These are phyloP conservation scores for Colletotrichum trifolii DNA, from an alignment of 2,329 filamentous ascomycete species.

Conservation along the genomic window DNA sequence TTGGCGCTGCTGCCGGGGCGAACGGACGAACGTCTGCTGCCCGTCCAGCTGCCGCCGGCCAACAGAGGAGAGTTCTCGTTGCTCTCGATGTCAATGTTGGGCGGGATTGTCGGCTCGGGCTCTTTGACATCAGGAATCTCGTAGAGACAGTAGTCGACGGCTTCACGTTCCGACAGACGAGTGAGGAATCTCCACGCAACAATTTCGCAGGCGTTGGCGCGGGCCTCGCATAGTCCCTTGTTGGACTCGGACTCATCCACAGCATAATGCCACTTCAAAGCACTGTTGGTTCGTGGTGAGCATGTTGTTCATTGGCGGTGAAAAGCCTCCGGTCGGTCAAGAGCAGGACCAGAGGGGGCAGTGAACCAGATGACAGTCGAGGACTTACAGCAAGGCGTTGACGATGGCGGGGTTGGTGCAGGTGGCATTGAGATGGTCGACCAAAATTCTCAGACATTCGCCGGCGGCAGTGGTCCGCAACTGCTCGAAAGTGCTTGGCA, in stretches of 20 bases:
- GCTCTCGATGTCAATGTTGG: constrained; percentile 53
- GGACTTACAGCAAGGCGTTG: constrained; percentile 76
- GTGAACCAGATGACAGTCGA: neutral
- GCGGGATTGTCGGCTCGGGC: constrained; percentile 34
- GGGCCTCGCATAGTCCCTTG: constrained; percentile 70
- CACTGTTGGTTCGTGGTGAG: constrained; percentile 55
- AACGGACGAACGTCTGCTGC: constrained; percentile 36
- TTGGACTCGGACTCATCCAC: constrained; percentile 68
- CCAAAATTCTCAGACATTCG: constrained; percentile 66
- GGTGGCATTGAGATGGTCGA: constrained; percentile 70
- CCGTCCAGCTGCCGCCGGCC: constrained; percentile 43
- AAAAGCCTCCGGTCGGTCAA: too few species aligned
- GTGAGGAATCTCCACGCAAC: constrained; percentile 83
- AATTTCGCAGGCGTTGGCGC: constrained; percentile 81
- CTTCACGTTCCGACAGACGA: constrained; percentile 76
- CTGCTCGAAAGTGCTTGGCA: constrained; percentile 79
- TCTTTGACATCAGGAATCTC: constrained; percentile 68
- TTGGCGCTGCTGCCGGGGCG: constrained; percentile 54
- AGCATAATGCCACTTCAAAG: constrained; percentile 80
- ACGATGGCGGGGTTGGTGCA: constrained; percentile 78
- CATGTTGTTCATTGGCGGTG: too few species aligned
- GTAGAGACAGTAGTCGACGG: constrained; percentile 78
- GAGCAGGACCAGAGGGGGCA: too few species aligned
- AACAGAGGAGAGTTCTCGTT: constrained; percentile 62
- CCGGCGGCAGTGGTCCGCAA: constrained; percentile 74